Base-by-base conservation (phyloP, 2,329 filamentous ascomycete genomes). In the Diplodia sapinea region DNA sequence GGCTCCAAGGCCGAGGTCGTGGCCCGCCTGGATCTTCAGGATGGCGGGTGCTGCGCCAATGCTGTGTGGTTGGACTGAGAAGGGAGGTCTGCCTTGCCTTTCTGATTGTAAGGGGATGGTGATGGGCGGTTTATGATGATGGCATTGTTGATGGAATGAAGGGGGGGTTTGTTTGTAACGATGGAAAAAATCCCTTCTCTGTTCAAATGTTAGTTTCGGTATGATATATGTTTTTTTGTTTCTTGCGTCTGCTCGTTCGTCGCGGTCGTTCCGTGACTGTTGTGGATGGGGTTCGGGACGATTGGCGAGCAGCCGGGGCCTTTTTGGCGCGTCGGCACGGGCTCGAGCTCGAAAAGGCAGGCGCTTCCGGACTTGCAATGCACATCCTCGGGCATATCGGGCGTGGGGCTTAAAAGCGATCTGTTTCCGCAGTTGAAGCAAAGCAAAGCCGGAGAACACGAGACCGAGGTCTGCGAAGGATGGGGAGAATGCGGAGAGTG, bases 1-100 rank as follows among this genome's bases (percentile, higher is more conserved):
- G 69, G 66, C 6, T 59, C 23, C 33, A 54, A 47, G 20, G 68
- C 67, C 2, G 59, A 65, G 29, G 55, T 61, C 15, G 65, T 70
- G 20, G 70, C 67, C 13, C 68, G 71, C 56, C 31, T 73, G 43
- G 71, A 66, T 12, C 26, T 72, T 8, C 59, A 59, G 12, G 56
- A 38, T 43, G 70, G 69, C 20, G 64, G 64, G 7, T 59, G 54
- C 64, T 66, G 64, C 33, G 64, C 64, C 6, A 66, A 66, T 13
- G 64, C 64, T 31, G 64, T 66, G 7, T 66, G 64, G 64, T 3
- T 66, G 20, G 64, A 66, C 11, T 66, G 40, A 56, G 36, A 8
- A 8, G 31, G 26, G 26, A 26, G 26, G 26, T 26, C 26, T 26
- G 23, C 26, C 23, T 23, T 26, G 23, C 3, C 23, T 26, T 26